phyloP scores from a whole-genome alignment of 805 yeast genomes.

The Ogataea corticis region DNA sequence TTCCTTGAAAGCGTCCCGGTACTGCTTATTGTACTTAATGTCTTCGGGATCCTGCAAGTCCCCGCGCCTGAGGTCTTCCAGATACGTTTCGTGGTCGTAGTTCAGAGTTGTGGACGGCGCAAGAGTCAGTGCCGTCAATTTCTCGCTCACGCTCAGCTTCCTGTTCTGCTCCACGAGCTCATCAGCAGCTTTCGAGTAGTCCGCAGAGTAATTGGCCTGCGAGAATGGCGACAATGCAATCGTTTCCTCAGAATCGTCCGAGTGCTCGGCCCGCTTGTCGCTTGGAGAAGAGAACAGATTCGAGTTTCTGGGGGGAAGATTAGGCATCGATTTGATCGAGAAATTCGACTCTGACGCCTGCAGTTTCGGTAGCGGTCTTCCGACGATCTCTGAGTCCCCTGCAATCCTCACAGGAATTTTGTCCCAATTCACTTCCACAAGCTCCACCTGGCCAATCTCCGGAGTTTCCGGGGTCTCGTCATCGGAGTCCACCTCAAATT shows the following conservation, averaged over 20 bases:
- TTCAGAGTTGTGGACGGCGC: constrained; percentile 15
- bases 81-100: constrained; percentile 32
- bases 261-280: constrained; percentile 11
- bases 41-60: constrained; percentile 20
- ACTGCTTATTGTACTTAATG: constrained; percentile 14
- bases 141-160: constrained; percentile 41
- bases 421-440: constrained; percentile 30
- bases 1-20: constrained; percentile 17
- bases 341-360: constrained; percentile 35
- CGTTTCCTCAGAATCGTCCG: constrained; percentile 34
- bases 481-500: constrained; percentile 33
- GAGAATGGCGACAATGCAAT: constrained; percentile 27
- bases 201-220: constrained; percentile 11
- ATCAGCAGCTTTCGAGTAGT: constrained; percentile 26
- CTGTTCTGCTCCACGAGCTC: constrained; percentile 29
- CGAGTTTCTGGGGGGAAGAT: constrained; percentile 23
- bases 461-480: constrained; percentile 16
- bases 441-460: constrained; percentile 16
- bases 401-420: constrained; percentile 21
- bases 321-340: constrained; percentile 36
- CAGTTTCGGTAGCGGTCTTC: constrained; percentile 39
- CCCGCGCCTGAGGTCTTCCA: constrained; percentile 28
- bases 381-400: constrained; percentile 5
- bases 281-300: constrained; percentile 23
- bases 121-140: constrained; percentile 43